These are phyloP conservation scores for Juglanconis sp. DNA, from an alignment of 2,329 filamentous ascomycete species.

Conservation along the genomic window DNA sequence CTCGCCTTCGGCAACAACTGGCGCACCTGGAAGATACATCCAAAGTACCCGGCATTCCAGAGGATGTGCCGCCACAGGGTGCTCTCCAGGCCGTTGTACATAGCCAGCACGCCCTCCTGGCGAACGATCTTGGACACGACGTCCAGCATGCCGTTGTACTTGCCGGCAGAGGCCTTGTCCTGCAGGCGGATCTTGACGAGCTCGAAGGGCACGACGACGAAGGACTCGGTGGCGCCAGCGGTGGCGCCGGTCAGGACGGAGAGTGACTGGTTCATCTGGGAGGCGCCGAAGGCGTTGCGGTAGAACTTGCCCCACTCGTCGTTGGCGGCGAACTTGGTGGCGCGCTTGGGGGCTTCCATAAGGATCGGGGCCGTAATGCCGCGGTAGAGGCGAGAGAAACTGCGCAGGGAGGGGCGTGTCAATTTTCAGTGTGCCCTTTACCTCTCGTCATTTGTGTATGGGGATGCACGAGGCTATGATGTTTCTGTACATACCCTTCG, in stretches of 20 bases:
- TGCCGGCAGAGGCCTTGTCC: slow-evolving; percentile 88
- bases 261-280: slow-evolving; percentile 87
- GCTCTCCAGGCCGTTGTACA: slow-evolving; percentile 96
- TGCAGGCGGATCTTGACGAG: slow-evolving; percentile 97
- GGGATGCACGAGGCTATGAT: neutral
- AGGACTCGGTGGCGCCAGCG: slow-evolving; percentile 90
- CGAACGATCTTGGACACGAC: slow-evolving; percentile 77
- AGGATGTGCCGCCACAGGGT: slow-evolving; percentile 93
- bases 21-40: slow-evolving; percentile 96
- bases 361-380: slow-evolving; percentile 94
- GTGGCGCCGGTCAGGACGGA: slow-evolving; percentile 92
- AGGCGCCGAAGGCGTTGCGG: slow-evolving; percentile 76
- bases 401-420: slow-evolving; percentile 32
- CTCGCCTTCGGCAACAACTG: slow-evolving; percentile 76
- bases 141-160: slow-evolving; percentile 80
- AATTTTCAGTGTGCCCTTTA: neutral
- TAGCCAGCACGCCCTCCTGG: slow-evolving; percentile 77
- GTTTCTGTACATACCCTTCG: slow-evolving; percentile 67
- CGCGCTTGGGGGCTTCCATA: slow-evolving; percentile 85
- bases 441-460: neutral
- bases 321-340: slow-evolving; percentile 98
- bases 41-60: slow-evolving; percentile 87
- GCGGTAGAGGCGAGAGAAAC: slow-evolving; percentile 86
- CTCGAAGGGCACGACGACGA: slow-evolving; percentile 97
- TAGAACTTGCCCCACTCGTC: slow-evolving; percentile 97